Evolutionary conservation across 371 early-diverging fungal species (phyloP).

Genomic region (Actinomucor elegans): DNA sequence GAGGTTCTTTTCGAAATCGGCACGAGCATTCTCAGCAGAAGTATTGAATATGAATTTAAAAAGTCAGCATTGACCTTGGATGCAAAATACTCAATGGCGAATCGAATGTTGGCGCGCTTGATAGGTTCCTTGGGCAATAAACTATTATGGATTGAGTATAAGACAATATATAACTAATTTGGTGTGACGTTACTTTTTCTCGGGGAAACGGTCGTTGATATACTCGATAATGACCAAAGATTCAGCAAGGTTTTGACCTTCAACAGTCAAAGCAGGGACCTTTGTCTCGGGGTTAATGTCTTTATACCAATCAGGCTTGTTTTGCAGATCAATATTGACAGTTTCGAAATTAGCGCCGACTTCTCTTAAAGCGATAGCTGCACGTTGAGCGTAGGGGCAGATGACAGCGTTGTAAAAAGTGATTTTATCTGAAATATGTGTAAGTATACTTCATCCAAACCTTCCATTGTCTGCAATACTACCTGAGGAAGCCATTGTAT

Average conservation of each 20-base stretch:
- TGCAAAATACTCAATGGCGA: slow-evolving; percentile 56
- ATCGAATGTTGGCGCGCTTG: slow-evolving; percentile 47
- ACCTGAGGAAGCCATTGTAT: too few relatives aligned
- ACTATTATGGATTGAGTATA: too few relatives aligned
- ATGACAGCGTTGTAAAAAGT: slow-evolving; percentile 51
- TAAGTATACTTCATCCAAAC: too few relatives aligned
- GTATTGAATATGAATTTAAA: slow-evolving; percentile 23
- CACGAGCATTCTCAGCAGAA: slow-evolving; percentile 24
- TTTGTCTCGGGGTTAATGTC: slow-evolving; percentile 53
- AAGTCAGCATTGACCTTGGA: slow-evolving; percentile 34
- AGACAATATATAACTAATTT: too few relatives aligned
- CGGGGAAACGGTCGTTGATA: slow-evolving; percentile 47
- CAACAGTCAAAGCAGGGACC: slow-evolving; percentile 48
- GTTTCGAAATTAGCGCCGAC: slow-evolving; percentile 45
- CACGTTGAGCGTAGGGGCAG: slow-evolving; percentile 69
- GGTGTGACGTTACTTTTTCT: slow-evolving; percentile 53
- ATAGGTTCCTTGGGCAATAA: slow-evolving; percentile 45
- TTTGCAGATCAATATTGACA: slow-evolving; percentile 59
- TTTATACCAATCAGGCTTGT: slow-evolving; percentile 66
- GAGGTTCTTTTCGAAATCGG: slow-evolving; percentile 16
- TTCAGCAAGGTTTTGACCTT: slow-evolving; percentile 46
- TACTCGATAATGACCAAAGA: slow-evolving; percentile 53
- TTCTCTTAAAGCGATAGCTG: slow-evolving; percentile 55
- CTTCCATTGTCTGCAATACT: too few relatives aligned
- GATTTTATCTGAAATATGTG: slow-evolving; percentile 31